These are phyloP conservation scores for Nakazawaea ishiwadae DNA, from an alignment of 805 yeast species.

Conservation along the genomic window DNA sequence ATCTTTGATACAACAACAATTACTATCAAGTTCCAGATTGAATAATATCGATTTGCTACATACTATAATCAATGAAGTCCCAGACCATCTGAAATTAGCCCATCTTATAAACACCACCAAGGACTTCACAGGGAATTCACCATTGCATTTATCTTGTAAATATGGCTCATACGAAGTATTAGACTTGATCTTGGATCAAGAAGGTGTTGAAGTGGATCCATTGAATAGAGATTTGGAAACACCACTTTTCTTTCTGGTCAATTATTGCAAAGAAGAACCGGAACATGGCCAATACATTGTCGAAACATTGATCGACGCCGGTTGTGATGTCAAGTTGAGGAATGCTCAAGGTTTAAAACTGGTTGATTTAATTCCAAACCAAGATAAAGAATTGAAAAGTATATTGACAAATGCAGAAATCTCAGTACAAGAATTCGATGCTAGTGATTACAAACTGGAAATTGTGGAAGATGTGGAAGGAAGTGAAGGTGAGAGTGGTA, in stretches of 20 bases:
- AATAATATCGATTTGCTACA: slow-evolving; percentile 76
- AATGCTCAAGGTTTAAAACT: slow-evolving; percentile 71
- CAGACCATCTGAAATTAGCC: slow-evolving; percentile 34
- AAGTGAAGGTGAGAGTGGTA: slow-evolving; percentile 27
- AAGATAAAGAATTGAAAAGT: slow-evolving; percentile 52
- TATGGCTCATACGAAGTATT: slow-evolving; percentile 84
- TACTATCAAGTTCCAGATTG: slow-evolving; percentile 83
- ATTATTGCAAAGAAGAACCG: slow-evolving; percentile 71
- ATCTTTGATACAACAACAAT: slow-evolving; percentile 72
- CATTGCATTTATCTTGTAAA: slow-evolving; percentile 77
- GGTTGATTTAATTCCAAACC: slow-evolving; percentile 48
- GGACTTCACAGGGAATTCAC: slow-evolving; percentile 75
- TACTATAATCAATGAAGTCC: slow-evolving; percentile 28
- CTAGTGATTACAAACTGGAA: slow-evolving; percentile 24
- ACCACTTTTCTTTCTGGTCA: slow-evolving; percentile 84
- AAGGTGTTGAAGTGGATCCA: slow-evolving; percentile 89
- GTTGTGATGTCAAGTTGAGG: slow-evolving; percentile 68
- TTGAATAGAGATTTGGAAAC: slow-evolving; percentile 75
- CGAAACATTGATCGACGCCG: slow-evolving; percentile 85
- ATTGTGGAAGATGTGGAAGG: slow-evolving; percentile 21
- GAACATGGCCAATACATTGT: slow-evolving; percentile 78
- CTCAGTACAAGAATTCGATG: slow-evolving; percentile 23
- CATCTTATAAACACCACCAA: slow-evolving; percentile 60
- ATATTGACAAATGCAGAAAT: slow-evolving; percentile 80
- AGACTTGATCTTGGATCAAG: slow-evolving; percentile 77